Conservation (phyloP, 2,329 filamentous ascomycete species). For the Penicillium decumbens region DNA sequence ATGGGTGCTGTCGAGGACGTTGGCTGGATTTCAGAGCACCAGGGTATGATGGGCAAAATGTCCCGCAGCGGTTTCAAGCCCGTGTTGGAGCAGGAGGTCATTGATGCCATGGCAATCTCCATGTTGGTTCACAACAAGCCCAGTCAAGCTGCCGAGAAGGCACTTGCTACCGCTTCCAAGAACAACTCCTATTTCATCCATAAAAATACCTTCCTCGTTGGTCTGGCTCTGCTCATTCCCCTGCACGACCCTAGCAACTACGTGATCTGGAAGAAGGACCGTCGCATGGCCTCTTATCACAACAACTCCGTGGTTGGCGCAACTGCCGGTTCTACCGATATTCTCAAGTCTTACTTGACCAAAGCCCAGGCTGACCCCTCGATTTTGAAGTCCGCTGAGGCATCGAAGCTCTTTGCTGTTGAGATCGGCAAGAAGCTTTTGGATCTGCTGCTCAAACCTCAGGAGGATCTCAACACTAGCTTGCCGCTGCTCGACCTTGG, state of each 20-base stretch:
- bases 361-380: too few relatives aligned
- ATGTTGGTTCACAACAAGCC: not conserved
- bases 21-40: conserved; percentile 5
- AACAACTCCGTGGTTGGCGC: not conserved
- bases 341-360: too few relatives aligned
- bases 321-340: not conserved
- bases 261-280: conserved; percentile 5
- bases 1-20: conserved; percentile 20
- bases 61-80: not conserved
- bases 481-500: conserved; percentile 20
- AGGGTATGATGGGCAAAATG: too few relatives aligned
- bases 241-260: conserved; percentile 4
- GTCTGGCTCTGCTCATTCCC: conserved; percentile 1
- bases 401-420: conserved; percentile 9
- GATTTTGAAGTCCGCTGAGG: not conserved
- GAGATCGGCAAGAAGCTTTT: conserved; percentile 22
- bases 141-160: not conserved
- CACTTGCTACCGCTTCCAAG: not conserved
- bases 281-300: conserved; percentile 6
- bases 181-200: not conserved
- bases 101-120: not conserved
- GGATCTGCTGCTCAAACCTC: conserved; percentile 16
- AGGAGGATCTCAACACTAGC: conserved; percentile 19
- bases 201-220: conserved; percentile 6
- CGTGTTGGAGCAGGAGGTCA: not conserved